Conservation (phyloP, 2,329 filamentous ascomycete genomes). For the Exutisphaerella laricina region DNA sequence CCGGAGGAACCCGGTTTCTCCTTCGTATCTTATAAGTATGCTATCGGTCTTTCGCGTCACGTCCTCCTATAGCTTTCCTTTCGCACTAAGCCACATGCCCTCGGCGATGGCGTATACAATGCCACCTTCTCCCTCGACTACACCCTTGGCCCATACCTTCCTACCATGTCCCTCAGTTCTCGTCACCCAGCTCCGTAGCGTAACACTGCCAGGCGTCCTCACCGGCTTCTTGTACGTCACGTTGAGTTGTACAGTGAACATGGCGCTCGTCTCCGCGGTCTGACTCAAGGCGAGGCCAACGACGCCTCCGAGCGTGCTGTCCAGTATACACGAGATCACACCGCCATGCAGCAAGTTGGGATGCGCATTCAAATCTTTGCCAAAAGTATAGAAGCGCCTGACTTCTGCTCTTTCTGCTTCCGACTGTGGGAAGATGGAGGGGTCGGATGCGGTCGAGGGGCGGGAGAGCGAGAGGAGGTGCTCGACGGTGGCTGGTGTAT, state of each 20-base stretch:
- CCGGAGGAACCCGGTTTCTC: too few species aligned
- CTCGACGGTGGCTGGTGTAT: conserved; percentile 16
- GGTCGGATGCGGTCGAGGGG: not conserved
- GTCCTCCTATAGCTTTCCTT: not conserved
- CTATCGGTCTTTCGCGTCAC: too few species aligned
- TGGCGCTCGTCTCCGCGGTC: conserved; percentile 6
- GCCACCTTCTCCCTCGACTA: conserved; percentile 18
- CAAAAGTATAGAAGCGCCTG: conserved; percentile 21
- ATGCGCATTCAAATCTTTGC: conserved; percentile 20
- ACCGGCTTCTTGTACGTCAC: conserved; percentile 21
- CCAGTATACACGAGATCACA: conserved; percentile 19
- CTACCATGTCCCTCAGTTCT: conserved; percentile 16
- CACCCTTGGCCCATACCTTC: conserved; percentile 20
- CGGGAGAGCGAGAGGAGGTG: conserved; percentile 17
- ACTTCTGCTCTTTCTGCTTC: conserved; percentile 14
- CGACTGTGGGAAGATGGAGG: conserved; percentile 7
- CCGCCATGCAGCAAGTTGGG: conserved; percentile 20
- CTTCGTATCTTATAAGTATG: too few species aligned
- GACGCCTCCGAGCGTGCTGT: conserved; percentile 15
- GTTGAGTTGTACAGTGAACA: conserved; percentile 23
- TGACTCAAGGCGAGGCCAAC: conserved; percentile 15
- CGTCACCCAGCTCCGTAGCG: conserved; percentile 19
- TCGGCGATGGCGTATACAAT: conserved; percentile 18
- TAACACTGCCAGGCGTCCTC: conserved; percentile 18
- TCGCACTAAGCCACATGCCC: conserved; percentile 20